Percentiles rank a stretch among this genome's conserved stretches.
Conservation (phyloP, 1,139 yeast genomes). For the Debaryomyces robertsiae region DNA sequence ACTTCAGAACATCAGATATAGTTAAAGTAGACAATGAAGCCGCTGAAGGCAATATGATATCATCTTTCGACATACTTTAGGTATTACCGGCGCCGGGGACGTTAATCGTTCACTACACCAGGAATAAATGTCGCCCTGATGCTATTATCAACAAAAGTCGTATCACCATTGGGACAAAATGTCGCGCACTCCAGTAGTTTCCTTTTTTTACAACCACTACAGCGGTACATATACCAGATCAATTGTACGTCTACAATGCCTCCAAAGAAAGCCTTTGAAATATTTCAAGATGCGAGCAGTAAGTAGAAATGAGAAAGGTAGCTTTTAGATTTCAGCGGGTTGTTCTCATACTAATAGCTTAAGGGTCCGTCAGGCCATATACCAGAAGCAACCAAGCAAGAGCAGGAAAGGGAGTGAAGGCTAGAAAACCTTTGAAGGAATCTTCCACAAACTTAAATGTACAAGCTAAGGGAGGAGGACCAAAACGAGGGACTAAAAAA, state of each 20-base stretch:
- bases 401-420: not conserved
- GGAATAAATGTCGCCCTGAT: not conserved
- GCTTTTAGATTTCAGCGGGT: not conserved
- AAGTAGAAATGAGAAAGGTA: not conserved
- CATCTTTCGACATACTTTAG: constrained; percentile 34
- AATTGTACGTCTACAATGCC: not conserved
- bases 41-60: constrained; percentile 43
- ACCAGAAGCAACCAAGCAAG: constrained; percentile 1
- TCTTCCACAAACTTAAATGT: not conserved
- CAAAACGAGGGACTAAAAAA: not conserved
- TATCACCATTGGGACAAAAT: not conserved
- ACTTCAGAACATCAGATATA: constrained; percentile 33
- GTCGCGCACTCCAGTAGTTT: no score
- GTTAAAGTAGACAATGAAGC: constrained; percentile 39
- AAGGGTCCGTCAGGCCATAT: not conserved
- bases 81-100: no score
- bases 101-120: no score
- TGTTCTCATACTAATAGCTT: not conserved
- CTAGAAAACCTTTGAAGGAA: constrained; percentile 1
- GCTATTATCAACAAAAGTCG: constrained; percentile 10
- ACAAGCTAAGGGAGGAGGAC: not conserved
- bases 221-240: not conserved
- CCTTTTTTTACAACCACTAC: constrained; percentile 10
- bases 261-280: constrained; percentile 5
- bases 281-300: constrained; percentile 10